Conservation (phyloP, 2,329 filamentous ascomycete species). For the Arthroderma sp. region DNA sequence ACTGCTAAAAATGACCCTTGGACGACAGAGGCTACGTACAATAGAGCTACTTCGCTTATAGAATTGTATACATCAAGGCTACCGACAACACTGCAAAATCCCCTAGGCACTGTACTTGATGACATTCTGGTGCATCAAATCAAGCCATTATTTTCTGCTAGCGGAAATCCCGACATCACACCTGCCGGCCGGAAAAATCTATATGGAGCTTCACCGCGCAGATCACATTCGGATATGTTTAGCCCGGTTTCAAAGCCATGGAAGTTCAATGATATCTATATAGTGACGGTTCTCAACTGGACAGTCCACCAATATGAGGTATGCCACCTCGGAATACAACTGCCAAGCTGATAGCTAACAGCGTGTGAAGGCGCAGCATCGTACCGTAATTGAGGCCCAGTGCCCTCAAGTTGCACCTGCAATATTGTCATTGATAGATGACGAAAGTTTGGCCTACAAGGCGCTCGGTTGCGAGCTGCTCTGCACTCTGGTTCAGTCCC, state of each 20-base stretch:
- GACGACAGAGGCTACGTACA: conserved; percentile 18
- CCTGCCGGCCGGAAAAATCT: conserved; percentile 32
- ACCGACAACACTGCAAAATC: conserved; percentile 1
- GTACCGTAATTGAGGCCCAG: conserved; percentile 25
- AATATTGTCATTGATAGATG: conserved; percentile 32
- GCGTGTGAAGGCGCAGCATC: conserved; percentile 15
- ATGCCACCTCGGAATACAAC: conserved; percentile 6
- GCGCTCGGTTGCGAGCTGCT: conserved; percentile 27
- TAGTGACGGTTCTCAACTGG: conserved; percentile 24
- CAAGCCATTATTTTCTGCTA: conserved; percentile 30
- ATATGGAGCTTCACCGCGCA: conserved; percentile 24
- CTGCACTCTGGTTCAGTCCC: conserved; percentile 20
- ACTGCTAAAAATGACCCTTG: conserved; percentile 22
- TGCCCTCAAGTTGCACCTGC: conserved; percentile 33
- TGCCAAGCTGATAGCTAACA: not conserved
- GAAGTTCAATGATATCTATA: conserved; percentile 25
- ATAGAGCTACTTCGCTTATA: conserved; percentile 13
- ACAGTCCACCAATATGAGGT: conserved; percentile 25
- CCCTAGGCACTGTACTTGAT: conserved; percentile 15
- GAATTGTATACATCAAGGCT: conserved; percentile 5
- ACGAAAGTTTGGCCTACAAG: conserved; percentile 26
- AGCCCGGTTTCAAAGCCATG: conserved; percentile 28
- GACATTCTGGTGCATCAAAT: conserved; percentile 21
- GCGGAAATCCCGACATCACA: conserved; percentile 30
- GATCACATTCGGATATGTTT: conserved; percentile 24